Evolutionary conservation across 2,329 filamentous ascomycete species (phyloP).

Genomic region (Stagonosporopsis vannaccii): DNA sequence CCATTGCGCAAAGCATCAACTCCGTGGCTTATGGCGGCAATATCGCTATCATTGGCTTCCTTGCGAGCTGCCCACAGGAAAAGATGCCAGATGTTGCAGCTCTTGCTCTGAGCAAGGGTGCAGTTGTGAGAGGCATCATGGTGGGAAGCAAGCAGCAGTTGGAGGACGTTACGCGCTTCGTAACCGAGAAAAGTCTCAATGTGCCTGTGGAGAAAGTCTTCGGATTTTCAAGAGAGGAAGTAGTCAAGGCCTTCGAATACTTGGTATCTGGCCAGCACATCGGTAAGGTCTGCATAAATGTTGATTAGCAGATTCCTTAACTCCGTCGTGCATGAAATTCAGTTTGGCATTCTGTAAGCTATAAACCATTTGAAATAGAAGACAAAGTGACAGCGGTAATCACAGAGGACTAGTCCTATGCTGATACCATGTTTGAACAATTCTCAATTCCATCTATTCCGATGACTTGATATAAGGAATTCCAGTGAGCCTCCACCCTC

Average conservation of each 20-base stretch:
- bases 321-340: no score
- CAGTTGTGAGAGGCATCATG: constrained; percentile 58
- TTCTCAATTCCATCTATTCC: no score
- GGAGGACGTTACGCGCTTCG: constrained; percentile 45
- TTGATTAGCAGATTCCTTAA: no score
- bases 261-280: constrained; percentile 44
- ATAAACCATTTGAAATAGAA: no score
- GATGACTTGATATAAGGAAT: neutral
- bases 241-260: constrained; percentile 43
- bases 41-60: constrained; percentile 56
- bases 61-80: constrained; percentile 32
- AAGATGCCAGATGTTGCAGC: constrained; percentile 45
- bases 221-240: constrained; percentile 40
- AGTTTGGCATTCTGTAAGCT: no score
- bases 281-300: constrained; percentile 29
- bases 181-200: constrained; percentile 38
- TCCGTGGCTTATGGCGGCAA: constrained; percentile 56
- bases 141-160: constrained; percentile 65
- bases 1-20: constrained; percentile 54
- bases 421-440: no score
- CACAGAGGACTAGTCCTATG: no score
- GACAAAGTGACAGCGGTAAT: no score
- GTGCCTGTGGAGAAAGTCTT: constrained; percentile 43
- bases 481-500: neutral
- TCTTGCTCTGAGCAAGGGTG: constrained; percentile 38